Evolutionary conservation across 2,329 filamentous ascomycete species (phyloP).

Genomic region (Alternaria ethzedia): DNA sequence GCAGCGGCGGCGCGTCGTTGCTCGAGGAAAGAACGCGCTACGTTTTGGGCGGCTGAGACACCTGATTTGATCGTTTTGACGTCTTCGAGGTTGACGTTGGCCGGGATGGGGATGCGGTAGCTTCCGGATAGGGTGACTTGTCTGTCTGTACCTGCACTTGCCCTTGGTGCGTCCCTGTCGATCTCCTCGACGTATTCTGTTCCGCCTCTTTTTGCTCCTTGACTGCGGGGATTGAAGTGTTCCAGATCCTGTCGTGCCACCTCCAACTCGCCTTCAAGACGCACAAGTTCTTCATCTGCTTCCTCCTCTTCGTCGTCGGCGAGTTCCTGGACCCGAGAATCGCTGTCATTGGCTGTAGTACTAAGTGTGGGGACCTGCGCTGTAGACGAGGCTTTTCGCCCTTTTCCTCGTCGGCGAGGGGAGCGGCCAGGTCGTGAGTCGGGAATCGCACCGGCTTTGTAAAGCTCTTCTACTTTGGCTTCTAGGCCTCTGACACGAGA

Average conservation of each 20-base stretch:
- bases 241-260: conserved; percentile 40
- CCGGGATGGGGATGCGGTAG: conserved; percentile 46
- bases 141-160: conserved; percentile 20
- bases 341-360: neutral
- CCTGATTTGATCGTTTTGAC: conserved; percentile 45
- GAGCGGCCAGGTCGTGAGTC: conserved; percentile 29
- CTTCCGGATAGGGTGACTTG: conserved; percentile 44
- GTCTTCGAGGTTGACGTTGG: conserved; percentile 39
- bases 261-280: conserved; percentile 43
- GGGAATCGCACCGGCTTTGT: conserved; percentile 20
- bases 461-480: conserved; percentile 47
- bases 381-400: conserved; percentile 33
- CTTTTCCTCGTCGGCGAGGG: conserved; percentile 42
- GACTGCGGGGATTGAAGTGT: conserved; percentile 23
- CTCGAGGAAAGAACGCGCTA: conserved; percentile 42
- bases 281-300: conserved; percentile 40
- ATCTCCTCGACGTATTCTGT: conserved; percentile 40
- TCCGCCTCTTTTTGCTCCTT: conserved; percentile 11
- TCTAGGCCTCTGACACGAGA: conserved; percentile 44
- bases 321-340: conserved; percentile 22
- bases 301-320: conserved; percentile 30
- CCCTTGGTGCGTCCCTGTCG: conserved; percentile 15
- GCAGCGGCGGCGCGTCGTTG: conserved; percentile 30
- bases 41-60: conserved; percentile 43
- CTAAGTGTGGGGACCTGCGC: conserved; percentile 29